Base-by-base conservation (phyloP, 2,329 filamentous ascomycete species). In the Cladorrhinum sp. region DNA sequence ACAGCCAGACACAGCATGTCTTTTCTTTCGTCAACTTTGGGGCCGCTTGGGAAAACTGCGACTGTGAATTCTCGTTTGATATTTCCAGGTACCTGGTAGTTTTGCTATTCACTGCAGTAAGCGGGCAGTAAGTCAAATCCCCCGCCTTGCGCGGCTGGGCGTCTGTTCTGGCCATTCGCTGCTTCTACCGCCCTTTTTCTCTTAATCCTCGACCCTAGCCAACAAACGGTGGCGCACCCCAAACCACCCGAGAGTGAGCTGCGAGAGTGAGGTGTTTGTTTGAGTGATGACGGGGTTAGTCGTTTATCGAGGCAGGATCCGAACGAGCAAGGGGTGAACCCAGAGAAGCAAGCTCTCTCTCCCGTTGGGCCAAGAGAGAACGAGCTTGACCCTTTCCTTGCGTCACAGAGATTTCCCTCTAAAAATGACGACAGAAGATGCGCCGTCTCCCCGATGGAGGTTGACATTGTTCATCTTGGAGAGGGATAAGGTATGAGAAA, bases 241-340 rank as follows among this genome's bases (percentile, higher is more conserved):
- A 41, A 41, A 20, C 53, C 53, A 20, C 12, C 23, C 13, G 53
- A 25, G 36, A 41, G 18, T 24, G 36, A 38, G 52, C 12, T 41
- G 16, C 22, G 25, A 25, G 32, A 48, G 41, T n/a, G 52, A 16
- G 16, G 13, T 55, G 8, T 41, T 27, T 29, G 16, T 13, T 24
- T 23, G 6, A 27, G 12, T 48, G 36, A 12, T 24, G 51, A 22
- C n/a, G 22, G 25, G 23, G 32, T 54, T 57, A 58, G 23, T 53
- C 18, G 16, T 24, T 29, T 62, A 64, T 32, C 62, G 62, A 55
- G 62, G 62, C 62, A 64, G 62, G 62, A 64, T 57, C 32, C 25
- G 16, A 7, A 18, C 16, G 41, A 45, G n/a, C 41, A 3, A n/a
- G 55, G 36, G 18, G 49, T 29, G 23, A 57, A 32, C 4, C 16